Conservation (phyloP, 1,284 basidiomycete species). For the Pascua sp. region DNA sequence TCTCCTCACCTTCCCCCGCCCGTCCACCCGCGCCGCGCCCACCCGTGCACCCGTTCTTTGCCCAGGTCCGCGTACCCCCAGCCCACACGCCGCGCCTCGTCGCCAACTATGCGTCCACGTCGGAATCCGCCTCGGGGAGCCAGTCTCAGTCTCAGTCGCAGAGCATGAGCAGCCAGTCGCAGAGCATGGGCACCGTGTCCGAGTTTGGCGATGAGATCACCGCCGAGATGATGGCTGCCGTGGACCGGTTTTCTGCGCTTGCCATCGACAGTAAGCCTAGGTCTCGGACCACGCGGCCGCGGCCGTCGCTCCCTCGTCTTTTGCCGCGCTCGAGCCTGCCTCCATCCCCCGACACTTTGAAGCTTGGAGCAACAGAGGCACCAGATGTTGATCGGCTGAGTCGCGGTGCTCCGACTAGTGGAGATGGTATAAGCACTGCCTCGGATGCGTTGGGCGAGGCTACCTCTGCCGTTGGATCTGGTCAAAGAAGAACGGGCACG, state of each 20-base stretch:
- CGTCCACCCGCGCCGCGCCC: neutral
- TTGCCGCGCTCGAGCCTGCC: no score
- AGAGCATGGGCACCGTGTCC: neutral
- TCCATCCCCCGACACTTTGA: no score
- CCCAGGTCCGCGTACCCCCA: neutral
- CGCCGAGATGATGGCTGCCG: neutral
- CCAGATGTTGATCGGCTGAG: neutral
- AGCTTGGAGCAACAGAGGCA: no score
- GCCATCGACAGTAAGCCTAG: no score
- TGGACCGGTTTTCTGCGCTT: neutral
- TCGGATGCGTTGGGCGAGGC: neutral
- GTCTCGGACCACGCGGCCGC: no score
- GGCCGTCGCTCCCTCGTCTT: no score
- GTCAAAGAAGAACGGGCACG: neutral
- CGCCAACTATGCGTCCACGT: slow-evolving; percentile 3
- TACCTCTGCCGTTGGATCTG: neutral
- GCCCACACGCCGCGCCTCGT: slow-evolving; percentile 5
- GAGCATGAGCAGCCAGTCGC: neutral
- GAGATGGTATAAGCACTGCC: neutral
- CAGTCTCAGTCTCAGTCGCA: neutral
- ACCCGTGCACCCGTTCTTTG: slow-evolving; percentile 7
- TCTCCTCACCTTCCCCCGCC: no score
- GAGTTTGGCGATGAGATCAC: neutral
- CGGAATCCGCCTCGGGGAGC: neutral
- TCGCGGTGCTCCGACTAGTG: neutral